Evolutionary conservation across 495 filamentous ascomycete species (phyloP), one percentile per base, ranked within the genome.

Genomic region (Trichocladium antarcticum): DNA sequence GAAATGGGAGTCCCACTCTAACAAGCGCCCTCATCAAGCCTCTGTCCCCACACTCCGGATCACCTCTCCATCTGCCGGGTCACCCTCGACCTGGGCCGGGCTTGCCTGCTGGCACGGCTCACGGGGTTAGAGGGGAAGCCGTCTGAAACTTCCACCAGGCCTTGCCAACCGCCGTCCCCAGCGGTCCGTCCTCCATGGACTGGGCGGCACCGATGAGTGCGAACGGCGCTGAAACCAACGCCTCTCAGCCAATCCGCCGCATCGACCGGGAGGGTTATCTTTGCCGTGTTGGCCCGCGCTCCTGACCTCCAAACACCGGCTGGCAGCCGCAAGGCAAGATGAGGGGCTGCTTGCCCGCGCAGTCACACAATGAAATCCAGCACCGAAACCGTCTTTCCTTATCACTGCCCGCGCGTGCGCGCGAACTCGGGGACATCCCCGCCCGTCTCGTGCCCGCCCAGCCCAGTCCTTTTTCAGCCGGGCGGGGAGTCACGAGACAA

Each of bases 1-100:
- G 38, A 47, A 44, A 47, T 31, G 29, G 41, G 24, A 50, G 54
- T 59, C 37, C 37, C 50, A 38, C 31, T 31, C 35, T 62, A 64
- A 62, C 61, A 62, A 45, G 21, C 38, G 44, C 37, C 32, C 28
- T 27, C 36, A 24, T 17, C 45, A 35, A 27, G 14, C 29, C 32
- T 22, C 24, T 24, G 45, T 44, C 51, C 47, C 52, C 52, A 55
- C 48, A 37, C 38, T 22, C 22, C 19, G 42, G 42, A 55, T 42
- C 47, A 44, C 32, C 9, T 27, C 37, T 27, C 37, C 37, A 38
- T n/a, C 37, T 28, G 37, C 37, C 46, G 37, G 37, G 37, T 27
- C 24, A 8, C 24, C 24, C 3, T 27, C 24, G n/a, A n/a, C n/a
- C n/a, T n/a, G n/a, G n/a, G n/a, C n/a, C n/a, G n/a, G n/a, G n/a